Evolutionary conservation across 352 stramenopile genomes (phyloP).

Genomic region (Phytophthora litchii): DNA sequence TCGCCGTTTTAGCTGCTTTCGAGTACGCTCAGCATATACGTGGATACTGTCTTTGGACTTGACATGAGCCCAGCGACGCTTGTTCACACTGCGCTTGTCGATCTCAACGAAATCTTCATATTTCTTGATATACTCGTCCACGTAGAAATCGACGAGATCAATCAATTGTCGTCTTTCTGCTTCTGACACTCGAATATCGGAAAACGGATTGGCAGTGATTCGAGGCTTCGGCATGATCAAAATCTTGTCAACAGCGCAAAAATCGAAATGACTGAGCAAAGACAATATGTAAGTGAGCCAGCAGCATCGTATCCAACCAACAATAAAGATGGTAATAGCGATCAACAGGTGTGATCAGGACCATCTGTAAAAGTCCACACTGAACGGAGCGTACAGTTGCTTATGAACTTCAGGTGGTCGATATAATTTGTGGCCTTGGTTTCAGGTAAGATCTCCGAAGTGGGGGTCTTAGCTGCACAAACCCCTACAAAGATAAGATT

Average conservation of each 20-base stretch:
- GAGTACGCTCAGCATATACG: slow-evolving; percentile 4
- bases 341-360: too few relatives aligned
- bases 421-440: too few relatives aligned
- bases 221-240: neutral
- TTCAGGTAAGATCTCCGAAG: too few relatives aligned
- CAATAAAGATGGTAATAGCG: too few relatives aligned
- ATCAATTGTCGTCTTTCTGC: slow-evolving; percentile 5
- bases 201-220: neutral
- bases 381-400: too few relatives aligned
- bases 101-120: neutral
- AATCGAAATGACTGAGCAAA: neutral
- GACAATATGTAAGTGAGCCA: too few relatives aligned
- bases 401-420: too few relatives aligned
- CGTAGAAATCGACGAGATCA: neutral
- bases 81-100: slow-evolving; percentile 10
- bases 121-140: slow-evolving; percentile 9
- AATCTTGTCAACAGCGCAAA: neutral
- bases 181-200: neutral
- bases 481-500: too few relatives aligned
- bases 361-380: too few relatives aligned
- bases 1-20: neutral
- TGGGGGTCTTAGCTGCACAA: too few relatives aligned
- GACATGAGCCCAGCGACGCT: slow-evolving; percentile 6
- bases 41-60: slow-evolving; percentile 12
- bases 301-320: too few relatives aligned